These are phyloP conservation scores for Lindgomyces ingoldianus DNA, from an alignment of 495 filamentous ascomycete genomes.

Conservation along the genomic window DNA sequence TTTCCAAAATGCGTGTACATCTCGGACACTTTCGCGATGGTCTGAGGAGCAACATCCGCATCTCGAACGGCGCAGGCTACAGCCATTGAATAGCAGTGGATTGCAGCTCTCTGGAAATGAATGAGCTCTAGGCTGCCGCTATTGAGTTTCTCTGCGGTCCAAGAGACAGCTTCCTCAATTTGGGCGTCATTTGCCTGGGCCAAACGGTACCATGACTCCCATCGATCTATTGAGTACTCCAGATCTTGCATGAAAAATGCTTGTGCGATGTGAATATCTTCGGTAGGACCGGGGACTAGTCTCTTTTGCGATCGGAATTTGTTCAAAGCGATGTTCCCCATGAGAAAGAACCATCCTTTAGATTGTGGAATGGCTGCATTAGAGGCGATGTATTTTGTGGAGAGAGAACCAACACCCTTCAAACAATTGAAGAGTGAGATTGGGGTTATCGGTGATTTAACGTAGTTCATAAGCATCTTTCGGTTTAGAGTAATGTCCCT, in stretches of 20 bases:
- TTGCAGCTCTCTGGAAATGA: constrained; percentile 74
- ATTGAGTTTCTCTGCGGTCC: constrained; percentile 96
- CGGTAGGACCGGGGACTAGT: constrained; percentile 70
- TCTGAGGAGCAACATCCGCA: constrained; percentile 63
- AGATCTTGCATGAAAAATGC: constrained; percentile 82
- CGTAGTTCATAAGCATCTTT: constrained; percentile 70
- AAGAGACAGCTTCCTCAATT: constrained; percentile 86
- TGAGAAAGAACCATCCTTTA: constrained; percentile 89
- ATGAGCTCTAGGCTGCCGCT: constrained; percentile 75
- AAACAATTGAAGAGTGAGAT: constrained; percentile 75
- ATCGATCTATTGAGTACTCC: constrained; percentile 78
- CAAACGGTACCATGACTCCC: constrained; percentile 96
- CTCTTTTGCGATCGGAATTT: constrained; percentile 87
- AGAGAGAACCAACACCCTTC: constrained; percentile 69
- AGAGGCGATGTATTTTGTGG: constrained; percentile 53
- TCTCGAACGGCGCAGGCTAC: constrained; percentile 68
- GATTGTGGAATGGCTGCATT: constrained; percentile 64
- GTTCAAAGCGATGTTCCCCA: constrained; percentile 82
- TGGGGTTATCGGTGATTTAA: constrained; percentile 80
- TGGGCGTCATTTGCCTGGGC: constrained; percentile 90
- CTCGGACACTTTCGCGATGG: constrained; percentile 68
- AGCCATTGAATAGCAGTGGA: constrained; percentile 93
- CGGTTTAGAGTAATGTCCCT: constrained; percentile 72
- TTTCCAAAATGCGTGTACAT: constrained; percentile 88
- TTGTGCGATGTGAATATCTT: constrained; percentile 82